Base-by-base conservation (phyloP, 2,329 filamentous ascomycete genomes). In the Samsoniella hepiali region DNA sequence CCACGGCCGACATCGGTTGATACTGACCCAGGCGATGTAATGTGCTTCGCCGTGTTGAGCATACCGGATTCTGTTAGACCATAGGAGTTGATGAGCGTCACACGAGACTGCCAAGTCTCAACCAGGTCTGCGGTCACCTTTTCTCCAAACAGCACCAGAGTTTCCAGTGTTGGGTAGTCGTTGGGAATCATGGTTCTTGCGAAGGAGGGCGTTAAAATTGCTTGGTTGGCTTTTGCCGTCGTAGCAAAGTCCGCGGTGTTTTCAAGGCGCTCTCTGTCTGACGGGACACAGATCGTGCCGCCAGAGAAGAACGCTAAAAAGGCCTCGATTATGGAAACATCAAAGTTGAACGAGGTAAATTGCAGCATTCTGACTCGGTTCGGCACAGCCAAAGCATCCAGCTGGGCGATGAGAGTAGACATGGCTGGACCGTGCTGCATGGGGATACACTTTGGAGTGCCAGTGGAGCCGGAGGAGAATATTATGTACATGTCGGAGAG, bases 141-240 rank as follows among this genome's bases (percentile, higher is more conserved):
- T 32, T 69, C 68, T 40, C 69, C 68, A 15, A 62, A 66, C 17
- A 70, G 63, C 1, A 34, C 32, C 5, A 59, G 22, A 10, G 15
- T 36, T 38, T 34, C 17, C 5, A 59, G 8, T 3, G 22, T 49
- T 11, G 56, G 56, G 10, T 47, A 47, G 17, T 38, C n/a, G 3
- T 10, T 7, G 6, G 27, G 27, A 8, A 3, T 8, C 40, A 59
- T 31, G 1, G 32, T 49, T 4, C 56, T 27, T 3, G 40, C 40
- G 36, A 49, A 49, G 11, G 56, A 59, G 11, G 56, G 42, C 8
- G 40, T 49, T 5, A 59, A 9, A 17, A 36, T 27, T 10, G 34
- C n/a, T 2, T 29, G 29, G n/a, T 47, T 59, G 27, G 3, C 40
- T 10, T 32, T 5, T 2, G 29, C 42, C 8, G 27, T 11, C 3